These are phyloP conservation scores for Nepenthes mirabilis DNA, from an alignment of 148 eudicot genomes.

Conservation along the genomic window DNA sequence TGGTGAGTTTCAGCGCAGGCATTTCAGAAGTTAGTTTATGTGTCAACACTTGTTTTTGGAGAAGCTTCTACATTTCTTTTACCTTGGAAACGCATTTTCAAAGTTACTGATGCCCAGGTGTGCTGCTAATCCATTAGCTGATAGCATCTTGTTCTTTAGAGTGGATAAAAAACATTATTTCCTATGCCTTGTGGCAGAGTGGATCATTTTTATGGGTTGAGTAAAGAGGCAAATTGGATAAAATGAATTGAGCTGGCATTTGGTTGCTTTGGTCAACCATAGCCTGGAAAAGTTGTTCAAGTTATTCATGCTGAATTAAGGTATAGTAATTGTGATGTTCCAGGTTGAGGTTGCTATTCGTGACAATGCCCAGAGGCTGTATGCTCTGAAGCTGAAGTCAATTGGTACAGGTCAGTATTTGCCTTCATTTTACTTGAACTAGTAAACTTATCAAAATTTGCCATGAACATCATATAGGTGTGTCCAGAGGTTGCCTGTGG, in stretches of 20 bases:
- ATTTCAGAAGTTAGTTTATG: slow-evolving; percentile 95
- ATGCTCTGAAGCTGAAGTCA: slow-evolving; percentile 56
- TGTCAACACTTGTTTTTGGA: slow-evolving; percentile 90
- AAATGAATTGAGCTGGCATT: too few relatives aligned
- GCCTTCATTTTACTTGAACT: background rate
- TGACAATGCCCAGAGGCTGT: slow-evolving; percentile 87
- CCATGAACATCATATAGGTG: background rate
- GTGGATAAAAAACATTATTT: too few relatives aligned
- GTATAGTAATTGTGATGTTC: slow-evolving; percentile 6
- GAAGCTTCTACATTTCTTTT: slow-evolving; percentile 86
- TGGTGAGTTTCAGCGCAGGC: slow-evolving; percentile 72
- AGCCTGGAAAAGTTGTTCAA: too few relatives aligned
- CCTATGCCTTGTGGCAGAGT: background rate
- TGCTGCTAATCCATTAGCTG: background rate
- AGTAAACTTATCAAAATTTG: background rate
- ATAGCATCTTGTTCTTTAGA: slow-evolving; percentile 1
- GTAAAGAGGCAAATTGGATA: too few relatives aligned
- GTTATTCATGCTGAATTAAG: background rate
- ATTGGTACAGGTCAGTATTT: slow-evolving; percentile 50
- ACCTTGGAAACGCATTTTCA: slow-evolving; percentile 97
- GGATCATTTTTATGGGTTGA: too few relatives aligned
- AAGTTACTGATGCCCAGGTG: slow-evolving; percentile 88
- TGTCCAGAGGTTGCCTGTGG: too few relatives aligned
- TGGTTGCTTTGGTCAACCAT: background rate
- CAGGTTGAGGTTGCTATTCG: slow-evolving; percentile 98